These are phyloP conservation scores for Elaeagnus macrophylla DNA, from an alignment of 306 rosid species.

Conservation along the genomic window DNA sequence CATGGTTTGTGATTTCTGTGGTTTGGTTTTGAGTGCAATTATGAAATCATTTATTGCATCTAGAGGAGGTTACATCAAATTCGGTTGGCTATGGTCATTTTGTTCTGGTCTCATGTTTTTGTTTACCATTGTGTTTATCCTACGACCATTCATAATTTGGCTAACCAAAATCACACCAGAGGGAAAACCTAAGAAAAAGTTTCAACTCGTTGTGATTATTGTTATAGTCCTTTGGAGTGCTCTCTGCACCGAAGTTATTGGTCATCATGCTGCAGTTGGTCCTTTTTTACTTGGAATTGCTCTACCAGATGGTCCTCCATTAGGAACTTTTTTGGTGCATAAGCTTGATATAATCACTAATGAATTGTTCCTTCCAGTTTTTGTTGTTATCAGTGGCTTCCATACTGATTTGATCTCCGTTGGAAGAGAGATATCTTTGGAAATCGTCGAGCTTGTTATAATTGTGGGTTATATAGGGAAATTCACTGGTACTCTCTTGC, in stretches of 20 bases:
- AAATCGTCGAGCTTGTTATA: neutral
- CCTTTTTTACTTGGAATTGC: slow-evolving; percentile 5
- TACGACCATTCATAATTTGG: slow-evolving; percentile 8
- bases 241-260: neutral
- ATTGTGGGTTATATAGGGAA: slow-evolving; percentile 14
- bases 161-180: neutral
- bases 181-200: neutral
- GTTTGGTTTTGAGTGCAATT: neutral
- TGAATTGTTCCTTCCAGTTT: slow-evolving; percentile 7
- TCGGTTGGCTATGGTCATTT: neutral
- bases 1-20: neutral
- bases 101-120: neutral
- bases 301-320: slow-evolving; percentile 15
- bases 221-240: neutral
- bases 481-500: slow-evolving; percentile 6
- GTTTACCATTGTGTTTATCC: neutral
- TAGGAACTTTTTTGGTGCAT: neutral
- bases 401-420: neutral
- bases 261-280: slow-evolving; percentile 2
- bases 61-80: neutral
- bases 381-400: slow-evolving; percentile 6
- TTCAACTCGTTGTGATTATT: slow-evolving; percentile 1
- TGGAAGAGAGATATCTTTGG: neutral
- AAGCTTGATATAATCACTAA: neutral
- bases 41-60: neutral